phyloP scores from a whole-genome alignment of 192 early-diverging fungal species.

The Phycomyces blakesleeanus region DNA sequence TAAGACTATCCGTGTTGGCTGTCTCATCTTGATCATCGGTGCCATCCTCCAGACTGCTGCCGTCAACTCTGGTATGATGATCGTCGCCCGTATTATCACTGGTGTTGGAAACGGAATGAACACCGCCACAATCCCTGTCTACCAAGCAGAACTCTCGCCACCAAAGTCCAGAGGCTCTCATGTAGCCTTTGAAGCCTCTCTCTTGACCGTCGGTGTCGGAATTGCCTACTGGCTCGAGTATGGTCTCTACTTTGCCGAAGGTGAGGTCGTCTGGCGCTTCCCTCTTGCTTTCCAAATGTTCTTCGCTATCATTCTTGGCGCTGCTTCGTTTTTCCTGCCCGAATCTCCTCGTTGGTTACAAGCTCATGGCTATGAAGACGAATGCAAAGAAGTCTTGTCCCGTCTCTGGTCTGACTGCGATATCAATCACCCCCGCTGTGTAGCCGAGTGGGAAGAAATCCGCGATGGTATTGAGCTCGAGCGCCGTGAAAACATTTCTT shows the following conservation, averaged over 20 bases:
- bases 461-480: slow-evolving; percentile 33
- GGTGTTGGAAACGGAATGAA: slow-evolving; percentile 38
- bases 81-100: slow-evolving; percentile 35
- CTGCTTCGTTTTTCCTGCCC: slow-evolving; percentile 26
- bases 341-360: slow-evolving; percentile 37
- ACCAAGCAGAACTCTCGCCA: slow-evolving; percentile 33
- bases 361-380: slow-evolving; percentile 29
- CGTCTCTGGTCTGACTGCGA: slow-evolving; percentile 34
- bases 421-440: slow-evolving; percentile 24
- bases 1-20: slow-evolving; percentile 30
- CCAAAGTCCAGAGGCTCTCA: slow-evolving; percentile 33
- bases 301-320: slow-evolving; percentile 32
- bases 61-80: slow-evolving; percentile 31
- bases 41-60: slow-evolving; percentile 27
- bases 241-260: slow-evolving; percentile 33
- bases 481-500: slow-evolving; percentile 26
- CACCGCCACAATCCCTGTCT: slow-evolving; percentile 33
- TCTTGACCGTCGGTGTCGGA: slow-evolving; percentile 31
- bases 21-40: slow-evolving; percentile 32
- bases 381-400: slow-evolving; percentile 27
- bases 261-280: slow-evolving; percentile 35
- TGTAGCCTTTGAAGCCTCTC: slow-evolving; percentile 31
- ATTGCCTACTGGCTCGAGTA: slow-evolving; percentile 38
- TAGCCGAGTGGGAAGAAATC: slow-evolving; percentile 36
- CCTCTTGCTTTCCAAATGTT: slow-evolving; percentile 37